These are phyloP conservation scores for Trichoderma atrobrunneum DNA, from an alignment of 2,329 filamentous ascomycete species.

Conservation along the genomic window DNA sequence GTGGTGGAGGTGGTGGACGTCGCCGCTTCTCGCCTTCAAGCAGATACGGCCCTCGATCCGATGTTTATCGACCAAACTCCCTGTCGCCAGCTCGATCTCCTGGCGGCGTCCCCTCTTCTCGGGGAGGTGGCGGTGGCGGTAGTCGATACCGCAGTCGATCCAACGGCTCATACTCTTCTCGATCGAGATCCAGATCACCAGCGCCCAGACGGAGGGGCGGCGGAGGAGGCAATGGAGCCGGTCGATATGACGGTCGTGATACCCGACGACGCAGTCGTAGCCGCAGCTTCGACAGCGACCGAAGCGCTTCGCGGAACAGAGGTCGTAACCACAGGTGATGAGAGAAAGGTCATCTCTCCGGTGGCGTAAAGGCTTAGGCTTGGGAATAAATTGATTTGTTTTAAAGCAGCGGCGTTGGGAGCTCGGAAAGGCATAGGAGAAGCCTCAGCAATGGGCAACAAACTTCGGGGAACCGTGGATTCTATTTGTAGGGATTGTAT, in stretches of 20 bases:
- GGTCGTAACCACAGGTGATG: slow-evolving; percentile 35
- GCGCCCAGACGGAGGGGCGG: slow-evolving; percentile 32
- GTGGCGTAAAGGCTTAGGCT: neutral
- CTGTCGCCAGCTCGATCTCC: slow-evolving; percentile 47
- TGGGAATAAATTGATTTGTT: neutral
- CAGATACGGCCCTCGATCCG: slow-evolving; percentile 45
- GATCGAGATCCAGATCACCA: slow-evolving; percentile 47
- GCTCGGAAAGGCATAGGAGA: neutral
- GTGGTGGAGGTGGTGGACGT: slow-evolving; percentile 38
- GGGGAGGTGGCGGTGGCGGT: slow-evolving; percentile 25
- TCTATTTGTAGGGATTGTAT: neutral
- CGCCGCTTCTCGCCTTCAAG: slow-evolving; percentile 36
- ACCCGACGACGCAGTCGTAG: slow-evolving; percentile 47
- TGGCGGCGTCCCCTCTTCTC: slow-evolving; percentile 39
- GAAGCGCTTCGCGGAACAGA: slow-evolving; percentile 40
- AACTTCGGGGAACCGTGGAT: neutral
- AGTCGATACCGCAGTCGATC: slow-evolving; percentile 47
- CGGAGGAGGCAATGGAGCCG: slow-evolving; percentile 10
- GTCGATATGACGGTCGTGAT: slow-evolving; percentile 27
- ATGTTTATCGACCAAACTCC: slow-evolving; percentile 63
- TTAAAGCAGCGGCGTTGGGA: slow-evolving; percentile 10
- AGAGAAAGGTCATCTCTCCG: neutral
- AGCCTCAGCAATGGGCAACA: neutral
- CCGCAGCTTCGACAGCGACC: slow-evolving; percentile 45
- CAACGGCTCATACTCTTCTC: slow-evolving; percentile 43